These are phyloP conservation scores for Turnera subulata DNA, from an alignment of 345 rosid genomes.

Conservation along the genomic window DNA sequence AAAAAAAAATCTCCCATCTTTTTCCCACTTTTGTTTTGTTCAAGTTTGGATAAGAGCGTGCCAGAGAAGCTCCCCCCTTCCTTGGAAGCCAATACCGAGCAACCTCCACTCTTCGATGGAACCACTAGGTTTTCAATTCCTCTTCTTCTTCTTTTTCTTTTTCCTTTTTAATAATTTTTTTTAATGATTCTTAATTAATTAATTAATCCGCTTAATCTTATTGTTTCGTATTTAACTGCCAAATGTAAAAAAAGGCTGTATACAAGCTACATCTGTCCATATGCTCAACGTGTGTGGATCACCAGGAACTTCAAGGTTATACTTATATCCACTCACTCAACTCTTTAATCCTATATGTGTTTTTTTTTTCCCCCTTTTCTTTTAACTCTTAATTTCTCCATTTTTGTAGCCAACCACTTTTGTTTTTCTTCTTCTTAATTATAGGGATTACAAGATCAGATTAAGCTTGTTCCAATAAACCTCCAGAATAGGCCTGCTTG, in stretches of 20 bases:
- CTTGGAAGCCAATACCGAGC: constrained; percentile 51
- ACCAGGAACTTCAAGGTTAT: constrained; percentile 79
- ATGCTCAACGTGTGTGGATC: constrained; percentile 92
- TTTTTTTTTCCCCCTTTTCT: not conserved
- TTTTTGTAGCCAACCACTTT: not conserved
- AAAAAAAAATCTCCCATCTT: too few species aligned
- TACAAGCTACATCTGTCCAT: constrained; percentile 59
- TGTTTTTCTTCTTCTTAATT: constrained; percentile 3
- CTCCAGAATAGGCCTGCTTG: constrained; percentile 79
- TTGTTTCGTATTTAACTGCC: too few species aligned
- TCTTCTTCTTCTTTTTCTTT: too few species aligned
- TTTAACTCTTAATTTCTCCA: too few species aligned
- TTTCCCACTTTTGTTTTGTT: not conserved
- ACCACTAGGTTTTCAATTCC: constrained; percentile 79
- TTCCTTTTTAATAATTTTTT: too few species aligned
- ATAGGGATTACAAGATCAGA: constrained; percentile 82
- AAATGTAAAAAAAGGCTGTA: constrained; percentile 63
- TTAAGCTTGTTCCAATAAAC: constrained; percentile 67
- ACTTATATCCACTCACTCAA: too few species aligned
- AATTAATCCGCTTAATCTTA: too few species aligned
- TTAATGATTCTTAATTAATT: too few species aligned
- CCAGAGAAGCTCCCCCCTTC: constrained; percentile 46
- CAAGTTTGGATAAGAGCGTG: constrained; percentile 28
- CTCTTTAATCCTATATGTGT: too few species aligned
- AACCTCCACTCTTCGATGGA: constrained; percentile 72